Percentiles rank a stretch among this genome's conserved stretches.
Conservation (phyloP, 495 filamentous ascomycete genomes). For the Podospora comata region DNA sequence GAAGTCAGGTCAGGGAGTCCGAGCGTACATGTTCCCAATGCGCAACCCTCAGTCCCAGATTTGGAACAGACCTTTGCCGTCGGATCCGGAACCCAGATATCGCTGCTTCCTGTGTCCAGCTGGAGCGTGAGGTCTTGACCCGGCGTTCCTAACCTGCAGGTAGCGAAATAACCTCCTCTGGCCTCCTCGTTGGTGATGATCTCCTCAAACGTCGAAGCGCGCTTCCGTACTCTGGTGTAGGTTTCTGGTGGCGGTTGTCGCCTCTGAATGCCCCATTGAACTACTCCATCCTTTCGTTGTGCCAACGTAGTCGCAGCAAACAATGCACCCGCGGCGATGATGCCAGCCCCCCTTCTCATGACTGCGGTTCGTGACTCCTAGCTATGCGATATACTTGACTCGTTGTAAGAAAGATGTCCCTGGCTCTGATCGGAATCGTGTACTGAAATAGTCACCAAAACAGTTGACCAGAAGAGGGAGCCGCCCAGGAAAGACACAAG, state of each 20-base stretch:
- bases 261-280: slow-evolving; percentile 44
- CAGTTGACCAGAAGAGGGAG: neutral
- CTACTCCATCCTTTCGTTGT: slow-evolving; percentile 29
- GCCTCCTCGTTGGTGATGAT: slow-evolving; percentile 41
- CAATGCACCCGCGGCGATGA: slow-evolving; percentile 31
- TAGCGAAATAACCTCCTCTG: slow-evolving; percentile 63
- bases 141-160: slow-evolving; percentile 68
- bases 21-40: slow-evolving; percentile 47
- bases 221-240: slow-evolving; percentile 23
- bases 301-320: slow-evolving; percentile 33
- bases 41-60: slow-evolving; percentile 36
- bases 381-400: neutral
- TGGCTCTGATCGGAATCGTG: neutral
- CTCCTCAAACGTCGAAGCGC: slow-evolving; percentile 38
- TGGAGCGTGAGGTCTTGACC: slow-evolving; percentile 63
- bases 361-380: slow-evolving; percentile 2
- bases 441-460: neutral
- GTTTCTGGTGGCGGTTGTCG: slow-evolving; percentile 17
- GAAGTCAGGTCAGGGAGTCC: too few species aligned
- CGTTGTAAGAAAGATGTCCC: neutral
- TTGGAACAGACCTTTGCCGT: slow-evolving; percentile 56
- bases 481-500: neutral
- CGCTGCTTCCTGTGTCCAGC: slow-evolving; percentile 83
- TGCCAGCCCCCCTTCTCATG: slow-evolving; percentile 27
- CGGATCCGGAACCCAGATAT: slow-evolving; percentile 77